Percentiles rank a stretch among this genome's conserved stretches.
phyloP scores from a whole-genome alignment of 2,329 filamentous ascomycete genomes.

The Paecilomyces sp. region DNA sequence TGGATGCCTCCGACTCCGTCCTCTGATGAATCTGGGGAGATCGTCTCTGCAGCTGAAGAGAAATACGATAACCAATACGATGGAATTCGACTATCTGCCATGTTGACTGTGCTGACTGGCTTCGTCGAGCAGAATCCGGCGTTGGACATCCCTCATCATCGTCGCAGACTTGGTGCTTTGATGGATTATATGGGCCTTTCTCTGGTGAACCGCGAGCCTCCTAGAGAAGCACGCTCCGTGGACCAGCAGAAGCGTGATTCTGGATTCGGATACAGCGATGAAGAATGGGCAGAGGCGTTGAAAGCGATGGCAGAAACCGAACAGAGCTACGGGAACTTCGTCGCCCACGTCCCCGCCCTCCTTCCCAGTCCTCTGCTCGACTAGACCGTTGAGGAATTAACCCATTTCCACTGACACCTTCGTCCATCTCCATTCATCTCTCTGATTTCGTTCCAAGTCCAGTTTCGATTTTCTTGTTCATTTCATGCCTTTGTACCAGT shows the following conservation, averaged over 20 bases:
- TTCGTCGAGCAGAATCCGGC: slow-evolving; percentile 9
- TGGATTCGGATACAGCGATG: neutral
- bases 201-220: slow-evolving; percentile 1
- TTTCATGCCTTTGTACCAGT: neutral
- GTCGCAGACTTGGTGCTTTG: slow-evolving; percentile 9
- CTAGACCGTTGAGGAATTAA: neutral
- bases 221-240: slow-evolving; percentile 2
- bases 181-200: slow-evolving; percentile 7
- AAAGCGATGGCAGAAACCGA: neutral
- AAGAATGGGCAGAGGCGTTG: neutral
- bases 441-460: neutral
- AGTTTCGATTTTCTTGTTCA: neutral
- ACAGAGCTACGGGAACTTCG: neutral
- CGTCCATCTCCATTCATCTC: neutral
- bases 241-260: neutral
- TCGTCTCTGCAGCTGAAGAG: neutral
- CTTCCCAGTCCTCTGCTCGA: slow-evolving; percentile 7
- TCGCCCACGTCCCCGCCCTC: slow-evolving; percentile 2
- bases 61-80: neutral
- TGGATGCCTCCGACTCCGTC: neutral
- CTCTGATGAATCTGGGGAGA: neutral
- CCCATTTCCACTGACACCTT: neutral
- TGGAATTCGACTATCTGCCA: neutral
- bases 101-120: slow-evolving; percentile 2
- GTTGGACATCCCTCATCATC: slow-evolving; percentile 13